These are phyloP conservation scores for Calocybe indica DNA, from an alignment of 768 basidiomycete genomes.

Conservation along the genomic window DNA sequence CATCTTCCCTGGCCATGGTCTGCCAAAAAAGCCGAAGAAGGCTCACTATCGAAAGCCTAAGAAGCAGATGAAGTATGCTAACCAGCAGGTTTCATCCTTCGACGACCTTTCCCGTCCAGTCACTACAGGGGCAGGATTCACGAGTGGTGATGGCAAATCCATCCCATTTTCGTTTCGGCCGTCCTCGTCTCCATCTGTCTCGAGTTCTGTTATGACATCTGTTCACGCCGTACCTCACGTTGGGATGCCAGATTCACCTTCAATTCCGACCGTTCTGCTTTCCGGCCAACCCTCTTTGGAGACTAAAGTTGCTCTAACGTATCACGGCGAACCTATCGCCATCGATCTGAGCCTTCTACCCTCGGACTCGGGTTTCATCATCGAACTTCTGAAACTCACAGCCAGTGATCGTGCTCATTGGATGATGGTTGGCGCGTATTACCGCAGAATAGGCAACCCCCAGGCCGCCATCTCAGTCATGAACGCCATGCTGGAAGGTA, in stretches of 20 bases:
- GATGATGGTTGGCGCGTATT: slow-evolving; percentile 49
- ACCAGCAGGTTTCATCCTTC: too few species aligned
- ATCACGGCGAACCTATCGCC: slow-evolving; percentile 33
- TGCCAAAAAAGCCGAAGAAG: too few species aligned
- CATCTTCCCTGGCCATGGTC: too few species aligned
- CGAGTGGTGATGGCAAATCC: too few species aligned
- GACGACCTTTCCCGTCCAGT: too few species aligned
- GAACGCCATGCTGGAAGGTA: slow-evolving; percentile 43
- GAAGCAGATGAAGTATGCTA: too few species aligned
- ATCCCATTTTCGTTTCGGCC: too few species aligned
- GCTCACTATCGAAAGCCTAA: too few species aligned
- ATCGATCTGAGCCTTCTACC: slow-evolving; percentile 38
- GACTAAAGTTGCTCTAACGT: slow-evolving; percentile 21
- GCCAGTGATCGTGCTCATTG: slow-evolving; percentile 45
- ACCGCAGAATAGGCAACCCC: slow-evolving; percentile 44
- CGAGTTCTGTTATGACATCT: too few species aligned
- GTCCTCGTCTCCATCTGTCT: too few species aligned
- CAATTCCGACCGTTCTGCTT: not conserved
- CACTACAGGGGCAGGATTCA: too few species aligned
- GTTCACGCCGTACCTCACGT: not conserved
- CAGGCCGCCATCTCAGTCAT: slow-evolving; percentile 37
- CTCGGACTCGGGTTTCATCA: slow-evolving; percentile 37
- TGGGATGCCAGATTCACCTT: not conserved
- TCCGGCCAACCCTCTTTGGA: not conserved
- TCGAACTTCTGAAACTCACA: slow-evolving; percentile 38